Conservation (phyloP, 1,139 yeast species). For the Pichia kudriavzevii region DNA sequence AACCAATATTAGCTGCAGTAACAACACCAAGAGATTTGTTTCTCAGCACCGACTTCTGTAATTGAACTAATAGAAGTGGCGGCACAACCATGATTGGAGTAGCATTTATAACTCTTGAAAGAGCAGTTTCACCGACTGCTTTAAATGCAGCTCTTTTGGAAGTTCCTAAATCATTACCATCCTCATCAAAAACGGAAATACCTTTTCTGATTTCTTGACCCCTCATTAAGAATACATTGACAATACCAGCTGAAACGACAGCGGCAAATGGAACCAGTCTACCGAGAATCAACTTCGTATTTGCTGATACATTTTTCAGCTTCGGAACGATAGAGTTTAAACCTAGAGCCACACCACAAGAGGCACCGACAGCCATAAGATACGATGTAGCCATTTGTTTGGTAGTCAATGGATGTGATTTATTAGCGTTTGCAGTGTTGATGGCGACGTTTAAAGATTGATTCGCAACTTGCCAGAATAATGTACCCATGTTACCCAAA, state of each 20-base stretch:
- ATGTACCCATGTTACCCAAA: conserved; percentile 79
- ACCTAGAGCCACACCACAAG: conserved; percentile 93
- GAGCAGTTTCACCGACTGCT: conserved; percentile 97
- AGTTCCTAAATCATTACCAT: conserved; percentile 65
- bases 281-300: conserved; percentile 62
- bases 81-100: conserved; percentile 97
- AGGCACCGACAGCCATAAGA: conserved; percentile 83
- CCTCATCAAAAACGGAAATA: conserved; percentile 56
- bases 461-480: conserved; percentile 96
- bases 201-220: conserved; percentile 90
- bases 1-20: conserved; percentile 67
- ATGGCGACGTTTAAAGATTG: conserved; percentile 95
- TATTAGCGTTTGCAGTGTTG: conserved; percentile 92
- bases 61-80: conserved; percentile 68
- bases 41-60: conserved; percentile 63
- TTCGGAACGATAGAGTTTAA: conserved; percentile 82
- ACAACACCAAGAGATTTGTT: conserved; percentile 61
- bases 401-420: conserved; percentile 82
- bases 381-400: conserved; percentile 71
- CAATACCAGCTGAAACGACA: conserved; percentile 92
- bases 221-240: conserved; percentile 91
- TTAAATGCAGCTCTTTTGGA: conserved; percentile 81
- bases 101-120: conserved; percentile 89
- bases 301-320: conserved; percentile 57
- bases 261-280: conserved; percentile 97